A percentile compares a stretch with the other conserved stretches of the same genome.
phyloP scores from a whole-genome alignment of 169 alveolate species.

The Plasmodium vivax region DNA sequence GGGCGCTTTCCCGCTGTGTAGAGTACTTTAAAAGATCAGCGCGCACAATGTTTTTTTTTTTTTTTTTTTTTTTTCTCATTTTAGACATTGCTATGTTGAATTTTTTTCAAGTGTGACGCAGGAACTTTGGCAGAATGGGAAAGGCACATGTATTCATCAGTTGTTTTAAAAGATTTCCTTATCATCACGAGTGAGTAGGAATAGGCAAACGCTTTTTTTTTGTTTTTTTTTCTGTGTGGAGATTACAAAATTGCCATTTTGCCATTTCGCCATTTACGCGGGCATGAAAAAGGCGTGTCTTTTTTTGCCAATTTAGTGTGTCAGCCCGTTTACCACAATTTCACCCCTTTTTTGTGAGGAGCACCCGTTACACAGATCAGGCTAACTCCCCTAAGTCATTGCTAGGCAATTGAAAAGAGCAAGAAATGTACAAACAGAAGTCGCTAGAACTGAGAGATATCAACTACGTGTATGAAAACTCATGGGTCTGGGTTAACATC shows the following conservation, averaged over 20 bases:
- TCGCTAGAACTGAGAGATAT: slow-evolving; percentile 56
- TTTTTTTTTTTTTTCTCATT: background rate
- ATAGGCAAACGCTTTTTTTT: background rate
- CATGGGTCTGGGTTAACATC: slow-evolving; percentile 75
- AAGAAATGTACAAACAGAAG: slow-evolving; percentile 65
- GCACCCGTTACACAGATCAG: background rate
- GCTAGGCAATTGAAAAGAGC: background rate
- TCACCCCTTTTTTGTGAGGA: background rate
- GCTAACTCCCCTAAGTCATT: background rate
- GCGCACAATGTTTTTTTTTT: background rate
- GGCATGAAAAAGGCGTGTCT: background rate
- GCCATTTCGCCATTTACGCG: no score
- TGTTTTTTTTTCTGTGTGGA: background rate
- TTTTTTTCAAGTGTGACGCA: background rate
- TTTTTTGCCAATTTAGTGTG: background rate
- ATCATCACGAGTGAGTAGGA: background rate
- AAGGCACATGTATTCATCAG: background rate
- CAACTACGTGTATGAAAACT: slow-evolving; percentile 63
- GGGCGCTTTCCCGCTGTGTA: background rate
- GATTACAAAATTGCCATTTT: background rate
- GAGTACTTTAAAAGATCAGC: background rate
- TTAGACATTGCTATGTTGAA: background rate
- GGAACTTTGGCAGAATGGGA: background rate
- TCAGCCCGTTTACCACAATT: background rate
- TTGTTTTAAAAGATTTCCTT: background rate